These are phyloP conservation scores for Hyaloperonospora arabidopsidis DNA, from an alignment of 352 stramenopile genomes.

Conservation along the genomic window DNA sequence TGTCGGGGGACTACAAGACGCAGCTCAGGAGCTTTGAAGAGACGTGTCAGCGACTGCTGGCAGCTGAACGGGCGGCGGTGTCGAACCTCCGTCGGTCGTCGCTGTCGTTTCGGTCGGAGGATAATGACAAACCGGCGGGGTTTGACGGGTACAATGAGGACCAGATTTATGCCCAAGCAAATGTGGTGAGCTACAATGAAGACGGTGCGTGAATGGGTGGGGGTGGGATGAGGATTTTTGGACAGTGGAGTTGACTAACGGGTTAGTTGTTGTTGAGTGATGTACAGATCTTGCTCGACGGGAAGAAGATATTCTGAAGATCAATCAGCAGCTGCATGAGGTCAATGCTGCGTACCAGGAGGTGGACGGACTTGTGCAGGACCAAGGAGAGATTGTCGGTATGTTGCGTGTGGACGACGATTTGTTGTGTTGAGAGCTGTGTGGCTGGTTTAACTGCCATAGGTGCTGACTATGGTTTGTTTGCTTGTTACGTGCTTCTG, in stretches of 20 bases:
- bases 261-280: slow-evolving; percentile 11
- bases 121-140: slow-evolving; percentile 26
- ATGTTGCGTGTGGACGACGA: slow-evolving; percentile 15
- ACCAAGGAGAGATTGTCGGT: slow-evolving; percentile 64
- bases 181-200: slow-evolving; percentile 56
- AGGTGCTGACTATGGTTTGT: slow-evolving; percentile 5
- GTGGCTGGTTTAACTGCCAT: neutral
- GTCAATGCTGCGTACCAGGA: slow-evolving; percentile 62
- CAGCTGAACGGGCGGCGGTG: slow-evolving; percentile 37
- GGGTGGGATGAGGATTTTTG: neutral
- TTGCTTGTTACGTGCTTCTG: slow-evolving; percentile 2
- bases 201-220: slow-evolving; percentile 46
- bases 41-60: slow-evolving; percentile 42
- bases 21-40: slow-evolving; percentile 53
- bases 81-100: slow-evolving; percentile 46
- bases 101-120: slow-evolving; percentile 39
- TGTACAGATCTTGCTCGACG: slow-evolving; percentile 41
- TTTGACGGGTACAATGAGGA: slow-evolving; percentile 60
- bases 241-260: slow-evolving; percentile 1
- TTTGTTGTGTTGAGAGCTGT: too few relatives aligned
- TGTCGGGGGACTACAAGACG: slow-evolving; percentile 56
- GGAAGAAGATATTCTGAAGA: slow-evolving; percentile 66
- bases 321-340: slow-evolving; percentile 61
- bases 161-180: slow-evolving; percentile 57
- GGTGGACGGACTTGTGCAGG: slow-evolving; percentile 50